Conservation (phyloP, 1,284 basidiomycete species). For the Boletellus deceptivus region DNA sequence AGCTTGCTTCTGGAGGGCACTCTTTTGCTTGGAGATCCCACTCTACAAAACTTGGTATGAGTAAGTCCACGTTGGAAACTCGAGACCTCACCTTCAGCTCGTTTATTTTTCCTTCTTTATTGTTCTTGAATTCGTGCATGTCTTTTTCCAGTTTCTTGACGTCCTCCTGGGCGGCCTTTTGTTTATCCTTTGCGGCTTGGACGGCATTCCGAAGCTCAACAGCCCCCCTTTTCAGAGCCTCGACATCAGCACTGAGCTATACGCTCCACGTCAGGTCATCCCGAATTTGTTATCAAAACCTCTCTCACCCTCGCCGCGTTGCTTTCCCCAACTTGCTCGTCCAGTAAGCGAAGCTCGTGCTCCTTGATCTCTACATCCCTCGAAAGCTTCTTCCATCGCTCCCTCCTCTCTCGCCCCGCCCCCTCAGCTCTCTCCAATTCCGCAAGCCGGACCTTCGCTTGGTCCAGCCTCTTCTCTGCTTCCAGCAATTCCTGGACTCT, state of each 20-base stretch:
- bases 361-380: constrained; percentile 85
- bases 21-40: constrained; percentile 80
- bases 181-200: constrained; percentile 69
- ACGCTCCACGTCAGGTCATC: neutral
- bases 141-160: constrained; percentile 89
- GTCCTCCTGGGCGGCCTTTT: constrained; percentile 75
- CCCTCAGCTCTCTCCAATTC: constrained; percentile 61
- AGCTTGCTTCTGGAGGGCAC: constrained; percentile 77
- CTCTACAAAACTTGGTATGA: constrained; percentile 38
- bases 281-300: neutral
- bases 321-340: constrained; percentile 85
- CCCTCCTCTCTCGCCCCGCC: constrained; percentile 54
- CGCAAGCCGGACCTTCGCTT: constrained; percentile 51
- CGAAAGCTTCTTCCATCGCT: constrained; percentile 66
- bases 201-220: constrained; percentile 66
- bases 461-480: constrained; percentile 51
- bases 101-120: constrained; percentile 96
- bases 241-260: constrained; percentile 82
- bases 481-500: constrained; percentile 83
- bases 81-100: constrained; percentile 78
- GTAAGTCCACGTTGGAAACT: neutral
- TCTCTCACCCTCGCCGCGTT: constrained; percentile 79
- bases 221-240: constrained; percentile 68
- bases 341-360: constrained; percentile 82
- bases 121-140: constrained; percentile 98